Evolutionary conservation across 345 rosid species (phyloP).

Genomic region (Boechera stricta): DNA sequence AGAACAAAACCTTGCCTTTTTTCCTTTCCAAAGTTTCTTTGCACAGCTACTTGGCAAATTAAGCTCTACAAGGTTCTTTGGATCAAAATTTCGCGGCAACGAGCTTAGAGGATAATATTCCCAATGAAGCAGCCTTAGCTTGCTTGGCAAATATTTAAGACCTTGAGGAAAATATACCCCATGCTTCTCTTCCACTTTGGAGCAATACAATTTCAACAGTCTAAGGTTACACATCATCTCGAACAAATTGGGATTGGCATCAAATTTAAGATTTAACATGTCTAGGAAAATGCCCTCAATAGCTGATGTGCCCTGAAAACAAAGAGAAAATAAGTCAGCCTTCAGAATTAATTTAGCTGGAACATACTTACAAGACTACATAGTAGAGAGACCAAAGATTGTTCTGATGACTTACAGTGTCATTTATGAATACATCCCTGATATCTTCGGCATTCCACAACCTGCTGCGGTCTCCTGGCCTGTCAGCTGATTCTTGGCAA

Average conservation of each 20-base stretch:
- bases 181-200: background rate
- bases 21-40: slow-evolving; percentile 44
- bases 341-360: background rate
- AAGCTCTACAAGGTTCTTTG: slow-evolving; percentile 40
- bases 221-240: slow-evolving; percentile 38
- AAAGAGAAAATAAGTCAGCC: slow-evolving; percentile 13
- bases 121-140: slow-evolving; percentile 46
- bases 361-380: background rate
- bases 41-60: slow-evolving; percentile 20
- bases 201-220: slow-evolving; percentile 25
- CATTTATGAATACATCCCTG: slow-evolving; percentile 4
- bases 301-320: slow-evolving; percentile 44
- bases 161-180: slow-evolving; percentile 1
- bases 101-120: slow-evolving; percentile 35
- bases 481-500: slow-evolving; percentile 27
- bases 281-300: slow-evolving; percentile 44
- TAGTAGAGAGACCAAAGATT: background rate
- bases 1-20: background rate
- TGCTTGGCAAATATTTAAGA: slow-evolving; percentile 29
- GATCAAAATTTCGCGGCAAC: slow-evolving; percentile 40
- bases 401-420: slow-evolving; percentile 24
- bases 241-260: slow-evolving; percentile 14
- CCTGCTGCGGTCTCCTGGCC: slow-evolving; percentile 42
- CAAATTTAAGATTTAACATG: background rate
- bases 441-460: slow-evolving; percentile 35